phyloP scores from a whole-genome alignment of 1,139 yeast genomes.

The Blastobotrys illinoisensis region DNA sequence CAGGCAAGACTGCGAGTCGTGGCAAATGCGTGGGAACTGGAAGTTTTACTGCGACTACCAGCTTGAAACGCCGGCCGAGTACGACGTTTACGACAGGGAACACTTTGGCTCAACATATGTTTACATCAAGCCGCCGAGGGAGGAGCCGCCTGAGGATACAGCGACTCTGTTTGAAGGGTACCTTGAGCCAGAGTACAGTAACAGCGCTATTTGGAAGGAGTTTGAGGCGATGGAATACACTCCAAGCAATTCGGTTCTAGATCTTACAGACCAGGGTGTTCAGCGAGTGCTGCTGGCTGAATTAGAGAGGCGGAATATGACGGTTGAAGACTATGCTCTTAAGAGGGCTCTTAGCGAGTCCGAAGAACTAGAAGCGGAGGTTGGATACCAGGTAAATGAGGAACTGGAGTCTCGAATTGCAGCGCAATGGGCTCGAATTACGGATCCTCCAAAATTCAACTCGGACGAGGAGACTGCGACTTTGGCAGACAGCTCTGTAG shows the following conservation, averaged over 20 bases:
- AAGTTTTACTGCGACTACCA: constrained; percentile 26
- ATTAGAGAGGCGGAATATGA: constrained; percentile 11
- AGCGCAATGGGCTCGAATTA: constrained; percentile 20
- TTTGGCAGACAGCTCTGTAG: background rate
- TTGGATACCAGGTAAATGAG: constrained; percentile 1
- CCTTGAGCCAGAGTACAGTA: background rate
- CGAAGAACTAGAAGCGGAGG: background rate
- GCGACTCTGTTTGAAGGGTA: background rate
- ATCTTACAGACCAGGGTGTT: constrained; percentile 14
- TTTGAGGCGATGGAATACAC: background rate
- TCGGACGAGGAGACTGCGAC: background rate
- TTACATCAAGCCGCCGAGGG: constrained; percentile 12
- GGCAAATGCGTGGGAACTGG: constrained; percentile 22
- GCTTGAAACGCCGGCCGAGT: constrained; percentile 9
- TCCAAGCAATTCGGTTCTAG: constrained; percentile 1
- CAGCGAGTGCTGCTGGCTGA: constrained; percentile 15
- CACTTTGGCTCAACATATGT: constrained; percentile 8
- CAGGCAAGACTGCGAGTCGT: constrained; percentile 20
- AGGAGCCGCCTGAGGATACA: background rate
- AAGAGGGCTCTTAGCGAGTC: background rate
- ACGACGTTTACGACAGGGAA: constrained; percentile 14
- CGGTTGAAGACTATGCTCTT: constrained; percentile 8
- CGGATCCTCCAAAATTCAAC: constrained; percentile 18
- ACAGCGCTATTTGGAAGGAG: background rate
- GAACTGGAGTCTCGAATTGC: constrained; percentile 11